Evolutionary conservation across 1,139 yeast genomes (phyloP).

Genomic region (Saccharomyces hybrid): DNA sequence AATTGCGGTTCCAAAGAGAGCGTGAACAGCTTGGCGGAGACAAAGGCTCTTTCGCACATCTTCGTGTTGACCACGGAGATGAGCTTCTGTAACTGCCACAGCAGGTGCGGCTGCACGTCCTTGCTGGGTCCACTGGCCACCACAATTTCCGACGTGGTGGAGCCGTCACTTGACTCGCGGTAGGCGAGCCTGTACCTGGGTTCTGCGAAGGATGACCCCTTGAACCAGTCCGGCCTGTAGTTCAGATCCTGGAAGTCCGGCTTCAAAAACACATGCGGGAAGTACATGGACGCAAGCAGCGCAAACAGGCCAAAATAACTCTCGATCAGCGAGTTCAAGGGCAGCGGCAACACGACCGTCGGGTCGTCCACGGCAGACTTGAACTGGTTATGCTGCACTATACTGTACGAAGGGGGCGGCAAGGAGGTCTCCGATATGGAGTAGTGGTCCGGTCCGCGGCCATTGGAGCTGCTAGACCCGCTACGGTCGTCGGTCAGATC

Average conservation of each 20-base stretch:
- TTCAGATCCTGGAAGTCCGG: constrained; percentile 22
- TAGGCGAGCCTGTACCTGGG: background rate
- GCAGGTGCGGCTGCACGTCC: constrained; percentile 17
- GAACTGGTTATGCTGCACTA: constrained; percentile 5
- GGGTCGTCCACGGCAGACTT: constrained; percentile 18
- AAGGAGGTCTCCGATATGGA: background rate
- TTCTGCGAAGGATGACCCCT: constrained; percentile 4
- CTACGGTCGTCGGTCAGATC: background rate
- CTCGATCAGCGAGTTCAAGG: constrained; percentile 21
- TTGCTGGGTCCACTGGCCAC: constrained; percentile 6
- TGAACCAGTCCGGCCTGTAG: constrained; percentile 23
- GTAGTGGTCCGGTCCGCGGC: background rate
- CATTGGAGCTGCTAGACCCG: background rate
- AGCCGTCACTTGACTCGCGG: background rate
- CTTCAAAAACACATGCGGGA: constrained; percentile 17
- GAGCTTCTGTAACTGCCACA: constrained; percentile 26
- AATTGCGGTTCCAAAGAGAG: constrained; percentile 17
- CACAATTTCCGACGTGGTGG: constrained; percentile 3
- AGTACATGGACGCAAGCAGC: constrained; percentile 18
- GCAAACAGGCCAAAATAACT: constrained; percentile 26
- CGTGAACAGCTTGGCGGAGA: constrained; percentile 18
- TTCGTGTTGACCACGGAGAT: constrained; percentile 17
- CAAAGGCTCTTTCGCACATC: constrained; percentile 20
- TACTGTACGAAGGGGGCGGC: constrained; percentile 8
- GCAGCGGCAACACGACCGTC: constrained; percentile 21